Evolutionary conservation across 257 asterid genomes (phyloP), one percentile per base, ranked within the genome.

Genomic region (Osmanthus fragrans): DNA sequence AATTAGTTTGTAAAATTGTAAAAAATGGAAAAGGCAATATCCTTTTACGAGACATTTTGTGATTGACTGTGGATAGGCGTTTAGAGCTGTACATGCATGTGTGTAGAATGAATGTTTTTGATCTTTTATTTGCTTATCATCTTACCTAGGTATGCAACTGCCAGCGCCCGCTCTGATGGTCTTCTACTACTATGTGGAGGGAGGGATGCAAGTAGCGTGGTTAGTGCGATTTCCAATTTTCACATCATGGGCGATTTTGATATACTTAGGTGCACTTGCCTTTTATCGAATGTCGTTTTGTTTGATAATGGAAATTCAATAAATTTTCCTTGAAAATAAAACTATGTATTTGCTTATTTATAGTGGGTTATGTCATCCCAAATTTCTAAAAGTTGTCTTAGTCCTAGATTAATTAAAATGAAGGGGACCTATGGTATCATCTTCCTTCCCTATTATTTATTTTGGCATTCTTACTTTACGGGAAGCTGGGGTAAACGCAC

Each of bases 101-200:
- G 82, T 34, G 29, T 21, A 67, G 70, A 39, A 25, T 74, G 77
- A 68, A 54, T 21, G 2, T 76, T 37, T 23, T 54, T 81, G 75
- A 76, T 73, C 27, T 80, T 34, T 76, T 79, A 47, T 82, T 76
- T 75, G 56, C 71, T 71, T 71, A 49, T 84, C 69, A 79, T 39
- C 77, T 70, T 67, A 63, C 69, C 60, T 84, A 96, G 99, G 99
- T 96, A 96, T 79, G 98, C 99, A 25, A 96, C 98, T 71, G 98
- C 99, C 73, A 96, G 99, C 82, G 99, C 99, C 19, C 96, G 99
- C 76, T 93, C 99, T 68, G 99, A 96, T 88, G 99, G 99, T 77
- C 98, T 96, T 86, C 98, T 96, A 83, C 89, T 96, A 81, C 97
- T 96, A 29, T 96, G 99, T 80, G 99, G 99, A 76, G 99, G 99